Evolutionary conservation across 2,329 filamentous ascomycete genomes (phyloP), one percentile per base, ranked within the genome.

Genomic region (Ilyonectria robusta): DNA sequence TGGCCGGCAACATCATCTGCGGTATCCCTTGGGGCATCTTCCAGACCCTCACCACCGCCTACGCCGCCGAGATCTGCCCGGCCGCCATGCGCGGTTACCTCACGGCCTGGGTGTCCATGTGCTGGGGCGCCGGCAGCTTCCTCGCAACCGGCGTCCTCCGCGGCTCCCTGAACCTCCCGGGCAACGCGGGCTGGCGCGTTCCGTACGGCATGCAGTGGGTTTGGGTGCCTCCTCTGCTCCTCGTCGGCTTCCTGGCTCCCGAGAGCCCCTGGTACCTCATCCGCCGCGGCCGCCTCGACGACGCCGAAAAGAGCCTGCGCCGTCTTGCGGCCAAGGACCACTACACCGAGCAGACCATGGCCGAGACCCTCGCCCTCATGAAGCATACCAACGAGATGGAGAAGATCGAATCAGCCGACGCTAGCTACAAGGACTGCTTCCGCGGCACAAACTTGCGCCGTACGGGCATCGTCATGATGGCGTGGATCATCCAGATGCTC

Each of bases 391-490:
- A 84, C 64, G 79, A 81, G 74, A 73, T 80, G 64, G 81, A 83
- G 51, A 74, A 75, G 46, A 69, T 80, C 47, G 81, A 86, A 50
- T 78, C 83, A 55, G 80, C 80, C 4, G 64, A 86, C 17, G 81
- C 84, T 13, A 83, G 86, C 80, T 85, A 86, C 79, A 73, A 79
- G 6, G 80, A 85, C 46, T 87, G 84, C 11, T 88, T n/a, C 86
- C 86, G 76, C 4, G 80, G 80, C 4, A 75, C 78, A 2, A 81
- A 86, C 65, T 70, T 80, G n/a, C 77, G 81, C 2, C 74, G 82
- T 33, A 82, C 81, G 0, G 75, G 76, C 71, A 13, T 75, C 47
- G 74, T 81, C 4, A 83, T 84, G 4, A 79, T 84, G 11, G 75
- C 78, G 17, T 68, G 76, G 78, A 64, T 74, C 6, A 78, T 78